Percentiles rank a stretch among this genome's conserved stretches.
phyloP scores from a whole-genome alignment of 345 rosid species.

The Excoecaria agallocha region DNA sequence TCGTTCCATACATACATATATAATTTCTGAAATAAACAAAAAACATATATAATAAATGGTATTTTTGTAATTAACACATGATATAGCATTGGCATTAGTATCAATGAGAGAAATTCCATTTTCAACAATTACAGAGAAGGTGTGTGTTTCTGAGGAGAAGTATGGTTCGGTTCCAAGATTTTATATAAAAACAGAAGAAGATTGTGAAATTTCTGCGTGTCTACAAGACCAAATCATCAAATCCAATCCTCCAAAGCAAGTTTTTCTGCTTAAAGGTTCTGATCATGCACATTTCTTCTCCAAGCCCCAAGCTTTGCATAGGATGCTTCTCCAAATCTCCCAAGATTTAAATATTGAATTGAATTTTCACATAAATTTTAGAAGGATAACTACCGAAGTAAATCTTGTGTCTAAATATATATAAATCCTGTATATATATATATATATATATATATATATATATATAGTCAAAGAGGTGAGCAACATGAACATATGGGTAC shows the following conservation, averaged over 20 bases:
- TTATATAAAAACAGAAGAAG: constrained; percentile 58
- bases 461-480: not conserved
- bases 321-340: constrained; percentile 44
- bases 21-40: too few species aligned
- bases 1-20: too few species aligned
- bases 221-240: constrained; percentile 55
- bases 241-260: constrained; percentile 50
- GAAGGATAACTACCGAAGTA: too few species aligned
- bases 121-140: constrained; percentile 40
- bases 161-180: constrained; percentile 54
- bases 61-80: too few species aligned
- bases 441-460: too few species aligned
- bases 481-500: not conserved
- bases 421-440: too few species aligned
- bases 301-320: constrained; percentile 61
- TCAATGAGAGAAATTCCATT: constrained; percentile 49
- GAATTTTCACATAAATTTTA: too few species aligned
- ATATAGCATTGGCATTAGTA: constrained; percentile 35
- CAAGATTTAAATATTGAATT: too few species aligned
- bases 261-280: constrained; percentile 59
- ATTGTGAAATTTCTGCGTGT: constrained; percentile 45
- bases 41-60: too few species aligned
- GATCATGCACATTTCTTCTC: constrained; percentile 81
- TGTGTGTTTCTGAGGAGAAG: constrained; percentile 41
- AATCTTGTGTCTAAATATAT: too few species aligned